A percentile compares a stretch with the other conserved stretches of the same genome.
Evolutionary conservation across 2,329 filamentous ascomycete genomes (phyloP).

Genomic region (Clonostachys chloroleuca): DNA sequence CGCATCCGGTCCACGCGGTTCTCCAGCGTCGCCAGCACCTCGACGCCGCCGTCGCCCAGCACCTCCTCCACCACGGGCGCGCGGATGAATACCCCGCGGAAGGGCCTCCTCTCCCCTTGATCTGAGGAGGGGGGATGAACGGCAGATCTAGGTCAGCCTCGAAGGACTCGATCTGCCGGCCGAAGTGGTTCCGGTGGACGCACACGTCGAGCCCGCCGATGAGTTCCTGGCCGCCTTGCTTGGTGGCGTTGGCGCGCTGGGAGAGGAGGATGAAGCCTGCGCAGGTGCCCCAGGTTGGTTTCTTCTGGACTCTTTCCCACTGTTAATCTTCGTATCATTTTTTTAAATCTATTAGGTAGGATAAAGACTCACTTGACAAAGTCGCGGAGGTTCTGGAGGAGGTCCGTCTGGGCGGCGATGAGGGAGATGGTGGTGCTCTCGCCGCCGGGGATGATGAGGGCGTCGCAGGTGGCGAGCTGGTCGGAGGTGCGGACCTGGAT

Average conservation of each 20-base stretch:
- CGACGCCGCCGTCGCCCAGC: slow-evolving; percentile 39
- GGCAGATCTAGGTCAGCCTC: slow-evolving; percentile 69
- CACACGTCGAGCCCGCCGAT: slow-evolving; percentile 88
- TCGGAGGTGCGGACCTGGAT: slow-evolving; percentile 74
- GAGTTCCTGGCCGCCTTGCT: slow-evolving; percentile 86
- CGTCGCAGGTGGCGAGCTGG: slow-evolving; percentile 72
- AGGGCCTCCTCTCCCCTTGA: slow-evolving; percentile 33
- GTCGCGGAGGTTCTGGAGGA: slow-evolving; percentile 78
- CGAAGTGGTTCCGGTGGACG: slow-evolving; percentile 93
- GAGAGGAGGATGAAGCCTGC: slow-evolving; percentile 89
- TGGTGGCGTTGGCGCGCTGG: slow-evolving; percentile 82
- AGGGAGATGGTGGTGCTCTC: slow-evolving; percentile 93
- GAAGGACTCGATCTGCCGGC: slow-evolving; percentile 89
- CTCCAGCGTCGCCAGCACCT: slow-evolving; percentile 48
- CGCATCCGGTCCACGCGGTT: slow-evolving; percentile 29
- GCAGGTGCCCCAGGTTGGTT: slow-evolving; percentile 93
- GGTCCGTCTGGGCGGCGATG: slow-evolving; percentile 73
- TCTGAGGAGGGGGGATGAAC: slow-evolving; percentile 46
- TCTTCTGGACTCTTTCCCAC: slow-evolving; percentile 62
- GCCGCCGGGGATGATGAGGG: slow-evolving; percentile 85
- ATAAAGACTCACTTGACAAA: slow-evolving; percentile 75
- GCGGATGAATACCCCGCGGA: slow-evolving; percentile 86
- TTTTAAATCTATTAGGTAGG: not conserved
- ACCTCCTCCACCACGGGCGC: slow-evolving; percentile 90
- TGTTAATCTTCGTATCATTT: not conserved